phyloP scores from a whole-genome alignment of 768 basidiomycete genomes.

The Hypsizygus marmoreus region DNA sequence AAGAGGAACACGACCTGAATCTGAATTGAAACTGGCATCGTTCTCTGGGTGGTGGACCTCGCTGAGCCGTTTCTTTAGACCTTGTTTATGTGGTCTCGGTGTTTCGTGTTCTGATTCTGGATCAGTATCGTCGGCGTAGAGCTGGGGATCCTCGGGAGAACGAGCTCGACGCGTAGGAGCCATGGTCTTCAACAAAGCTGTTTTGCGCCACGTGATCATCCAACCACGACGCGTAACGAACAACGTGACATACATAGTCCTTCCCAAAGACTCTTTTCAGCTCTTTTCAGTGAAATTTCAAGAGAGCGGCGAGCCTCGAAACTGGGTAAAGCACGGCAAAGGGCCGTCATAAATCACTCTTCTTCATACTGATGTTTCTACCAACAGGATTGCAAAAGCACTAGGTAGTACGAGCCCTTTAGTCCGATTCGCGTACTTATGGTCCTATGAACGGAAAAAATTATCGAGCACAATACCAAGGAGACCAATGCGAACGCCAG shows the following conservation, averaged over 20 bases:
- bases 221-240: slow-evolving; percentile 21
- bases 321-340: too few relatives aligned
- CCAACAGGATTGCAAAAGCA: too few relatives aligned
- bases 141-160: slow-evolving; percentile 33
- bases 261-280: too few relatives aligned
- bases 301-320: too few relatives aligned
- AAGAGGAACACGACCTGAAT: slow-evolving; percentile 36
- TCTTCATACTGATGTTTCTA: too few relatives aligned
- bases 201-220: slow-evolving; percentile 36
- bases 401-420: too few relatives aligned
- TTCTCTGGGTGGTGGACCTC: slow-evolving; percentile 52
- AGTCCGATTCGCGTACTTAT: too few relatives aligned
- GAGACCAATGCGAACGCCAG: too few relatives aligned
- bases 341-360: too few relatives aligned
- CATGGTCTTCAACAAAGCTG: slow-evolving; percentile 45
- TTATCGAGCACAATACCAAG: too few relatives aligned
- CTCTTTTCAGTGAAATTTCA: too few relatives aligned
- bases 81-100: slow-evolving; percentile 38
- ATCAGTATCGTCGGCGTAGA: slow-evolving; percentile 40
- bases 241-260: slow-evolving; percentile 17
- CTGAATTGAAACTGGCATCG: slow-evolving; percentile 41
- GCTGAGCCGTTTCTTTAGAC: slow-evolving; percentile 61
- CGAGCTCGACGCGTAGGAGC: slow-evolving; percentile 41
- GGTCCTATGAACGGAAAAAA: too few relatives aligned
- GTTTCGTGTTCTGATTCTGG: slow-evolving; percentile 40